Conservation (phyloP, 768 basidiomycete species). For the Russula vinacea region DNA sequence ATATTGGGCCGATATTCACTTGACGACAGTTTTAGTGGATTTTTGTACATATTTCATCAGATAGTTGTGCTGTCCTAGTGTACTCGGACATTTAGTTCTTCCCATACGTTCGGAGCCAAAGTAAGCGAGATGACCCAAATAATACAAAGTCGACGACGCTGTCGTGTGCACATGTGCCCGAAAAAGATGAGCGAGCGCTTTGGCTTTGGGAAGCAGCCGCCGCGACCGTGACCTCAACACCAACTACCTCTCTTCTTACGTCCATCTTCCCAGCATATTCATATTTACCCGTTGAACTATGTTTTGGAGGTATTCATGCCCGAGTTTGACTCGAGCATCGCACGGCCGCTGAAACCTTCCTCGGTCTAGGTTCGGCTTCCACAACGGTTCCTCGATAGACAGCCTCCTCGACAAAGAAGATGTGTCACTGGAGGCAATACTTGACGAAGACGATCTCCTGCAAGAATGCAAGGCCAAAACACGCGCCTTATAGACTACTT, state of each 20-base stretch:
- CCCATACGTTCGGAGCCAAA: background rate
- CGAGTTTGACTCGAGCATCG: background rate
- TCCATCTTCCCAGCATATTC: background rate
- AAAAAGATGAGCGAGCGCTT: constrained; percentile 15
- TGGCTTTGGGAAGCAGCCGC: background rate
- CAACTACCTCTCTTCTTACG: background rate
- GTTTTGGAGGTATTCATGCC: constrained; percentile 30
- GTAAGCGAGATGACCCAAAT: constrained; percentile 2
- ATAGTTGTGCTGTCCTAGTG: background rate
- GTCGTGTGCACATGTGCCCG: constrained; percentile 1
- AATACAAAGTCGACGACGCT: background rate
- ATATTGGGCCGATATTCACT: background rate
- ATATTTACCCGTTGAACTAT: constrained; percentile 12
- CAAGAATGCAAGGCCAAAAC: constrained; percentile 97
- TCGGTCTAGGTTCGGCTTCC: constrained; percentile 74
- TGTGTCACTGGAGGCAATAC: constrained; percentile 81
- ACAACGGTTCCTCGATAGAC: constrained; percentile 87
- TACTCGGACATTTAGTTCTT: background rate
- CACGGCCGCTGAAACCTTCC: background rate
- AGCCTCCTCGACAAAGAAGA: constrained; percentile 87
- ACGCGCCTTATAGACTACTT: constrained; percentile 86
- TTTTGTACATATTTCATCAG: background rate
- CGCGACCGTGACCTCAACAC: background rate
- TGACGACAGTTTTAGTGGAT: constrained; percentile 24
- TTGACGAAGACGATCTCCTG: constrained; percentile 91